Percentiles rank a stretch among this genome's conserved stretches.
Conservation (phyloP, 176 grass and related monocot genomes). For the Pontederia paniculata region DNA sequence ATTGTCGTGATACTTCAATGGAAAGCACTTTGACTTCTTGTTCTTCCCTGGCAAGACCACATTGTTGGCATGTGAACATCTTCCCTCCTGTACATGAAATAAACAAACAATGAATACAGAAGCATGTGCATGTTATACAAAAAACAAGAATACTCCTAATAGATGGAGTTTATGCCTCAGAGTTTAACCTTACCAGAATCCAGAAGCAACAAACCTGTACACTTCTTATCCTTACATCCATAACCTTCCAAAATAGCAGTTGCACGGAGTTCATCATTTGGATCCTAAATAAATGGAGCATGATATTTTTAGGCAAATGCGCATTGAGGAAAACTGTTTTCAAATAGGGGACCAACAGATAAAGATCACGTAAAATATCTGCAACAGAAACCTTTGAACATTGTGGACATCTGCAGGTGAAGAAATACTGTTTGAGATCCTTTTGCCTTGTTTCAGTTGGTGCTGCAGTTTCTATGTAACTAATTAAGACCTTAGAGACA, state of each 20-base stretch:
- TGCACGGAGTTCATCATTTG: constrained; percentile 28
- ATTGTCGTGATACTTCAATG: constrained; percentile 32
- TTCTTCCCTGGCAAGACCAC: constrained; percentile 50
- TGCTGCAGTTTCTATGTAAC: constrained; percentile 90
- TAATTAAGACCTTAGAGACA: constrained; percentile 65
- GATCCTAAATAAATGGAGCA: constrained; percentile 26
- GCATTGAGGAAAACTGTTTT: neutral
- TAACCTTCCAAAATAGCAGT: constrained; percentile 58
- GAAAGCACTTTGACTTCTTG: constrained; percentile 44
- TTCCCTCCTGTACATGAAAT: constrained; percentile 31
- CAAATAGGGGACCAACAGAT: neutral
- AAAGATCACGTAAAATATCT: neutral
- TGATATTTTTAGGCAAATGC: constrained; percentile 9
- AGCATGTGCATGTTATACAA: constrained; percentile 14
- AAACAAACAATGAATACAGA: constrained; percentile 8
- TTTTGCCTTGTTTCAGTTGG: constrained; percentile 55
- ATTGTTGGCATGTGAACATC: constrained; percentile 62
- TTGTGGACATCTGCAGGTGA: constrained; percentile 56
- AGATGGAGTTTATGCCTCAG: neutral
- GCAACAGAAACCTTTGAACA: constrained; percentile 50
- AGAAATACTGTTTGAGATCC: constrained; percentile 84
- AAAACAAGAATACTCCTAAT: neutral
- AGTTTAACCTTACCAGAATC: constrained; percentile 33
- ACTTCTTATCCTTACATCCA: constrained; percentile 58
- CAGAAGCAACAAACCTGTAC: constrained; percentile 49